These are phyloP conservation scores for Fusarium paranaense DNA, from an alignment of 2,329 filamentous ascomycete species.

Conservation along the genomic window DNA sequence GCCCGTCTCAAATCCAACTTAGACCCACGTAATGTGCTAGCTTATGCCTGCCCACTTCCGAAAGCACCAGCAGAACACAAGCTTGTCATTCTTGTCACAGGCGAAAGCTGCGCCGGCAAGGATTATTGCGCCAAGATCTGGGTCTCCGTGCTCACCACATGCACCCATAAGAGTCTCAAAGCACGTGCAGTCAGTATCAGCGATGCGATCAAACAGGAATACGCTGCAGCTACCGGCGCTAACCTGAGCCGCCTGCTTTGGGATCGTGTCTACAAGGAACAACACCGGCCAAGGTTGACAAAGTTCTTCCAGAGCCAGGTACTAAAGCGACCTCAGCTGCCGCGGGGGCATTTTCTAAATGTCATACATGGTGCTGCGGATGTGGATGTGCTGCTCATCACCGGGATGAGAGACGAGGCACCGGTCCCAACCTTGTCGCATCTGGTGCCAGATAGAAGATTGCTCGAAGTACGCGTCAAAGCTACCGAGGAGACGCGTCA, in stretches of 20 bases:
- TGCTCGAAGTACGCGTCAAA: slow-evolving; percentile 66
- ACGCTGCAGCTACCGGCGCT: slow-evolving; percentile 62
- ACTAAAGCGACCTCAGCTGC: slow-evolving; percentile 57
- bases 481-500: slow-evolving; percentile 52
- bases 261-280: slow-evolving; percentile 71
- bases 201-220: slow-evolving; percentile 48
- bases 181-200: slow-evolving; percentile 49
- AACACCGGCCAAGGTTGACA: slow-evolving; percentile 65
- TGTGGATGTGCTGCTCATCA: slow-evolving; percentile 69
- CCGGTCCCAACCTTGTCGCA: slow-evolving; percentile 66
- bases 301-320: slow-evolving; percentile 62
- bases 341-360: slow-evolving; percentile 62
- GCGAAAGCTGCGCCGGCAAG: slow-evolving; percentile 67
- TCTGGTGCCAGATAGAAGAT: slow-evolving; percentile 62
- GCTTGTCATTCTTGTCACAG: slow-evolving; percentile 69
- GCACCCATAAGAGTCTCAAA: slow-evolving; percentile 44
- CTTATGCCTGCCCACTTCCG: slow-evolving; percentile 67
- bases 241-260: slow-evolving; percentile 60
- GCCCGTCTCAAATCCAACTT: slow-evolving; percentile 60
- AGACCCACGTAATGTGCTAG: slow-evolving; percentile 64
- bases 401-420: slow-evolving; percentile 71
- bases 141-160: slow-evolving; percentile 54
- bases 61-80: slow-evolving; percentile 50
- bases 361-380: slow-evolving; percentile 56
- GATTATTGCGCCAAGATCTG: slow-evolving; percentile 70